Evolutionary conservation across 495 filamentous ascomycete species (phyloP), one percentile per base, ranked within the genome.

Genomic region (Baudoinia panamericana): DNA sequence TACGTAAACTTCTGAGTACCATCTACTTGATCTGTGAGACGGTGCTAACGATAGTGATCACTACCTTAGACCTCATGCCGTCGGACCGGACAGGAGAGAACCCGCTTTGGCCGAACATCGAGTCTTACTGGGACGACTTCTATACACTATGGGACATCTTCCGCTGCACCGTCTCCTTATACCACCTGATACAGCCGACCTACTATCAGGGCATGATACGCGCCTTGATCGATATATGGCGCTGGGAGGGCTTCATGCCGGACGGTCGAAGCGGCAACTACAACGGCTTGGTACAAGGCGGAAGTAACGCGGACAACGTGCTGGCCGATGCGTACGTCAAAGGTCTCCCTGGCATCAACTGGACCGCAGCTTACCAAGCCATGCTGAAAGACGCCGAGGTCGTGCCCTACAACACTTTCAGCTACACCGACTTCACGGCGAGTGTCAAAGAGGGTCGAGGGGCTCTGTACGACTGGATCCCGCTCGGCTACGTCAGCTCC

Each of bases 311-410:
- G 8, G 59, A 62, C 43, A 59, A 57, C 37, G 57, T 58, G 1
- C 54, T 62, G 6, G 59, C 59, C 9, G 59, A 62, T 37, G 59
- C 59, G 4, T 62, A 62, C 37, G 56, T 62, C 36, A 62, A 62
- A 32, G 52, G 48, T 0, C 26, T 62, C 3, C 2, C 30, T 9
- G 46, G 32, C 8, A 53, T 62, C 40, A 59, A 60, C 35, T 62
- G 59, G 59, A 56, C 46, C 0, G 57, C 57, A 15, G 59, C 48
- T 4, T 62, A 60, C 39, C 43, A 48, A 6, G 59, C 59, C 1
- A 52, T 62, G 36, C 50, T 55, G 30, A 60, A 50, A 22, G 52
- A 60, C 30, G 59, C 59, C 1, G 55, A 56, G 30, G 54, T 62
- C 7, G 12, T 51, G 1, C 59, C 59, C 0, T 57, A 50, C 17